Conservation (phyloP, 176 grass and related monocot species). For the Otatea glauca region DNA sequence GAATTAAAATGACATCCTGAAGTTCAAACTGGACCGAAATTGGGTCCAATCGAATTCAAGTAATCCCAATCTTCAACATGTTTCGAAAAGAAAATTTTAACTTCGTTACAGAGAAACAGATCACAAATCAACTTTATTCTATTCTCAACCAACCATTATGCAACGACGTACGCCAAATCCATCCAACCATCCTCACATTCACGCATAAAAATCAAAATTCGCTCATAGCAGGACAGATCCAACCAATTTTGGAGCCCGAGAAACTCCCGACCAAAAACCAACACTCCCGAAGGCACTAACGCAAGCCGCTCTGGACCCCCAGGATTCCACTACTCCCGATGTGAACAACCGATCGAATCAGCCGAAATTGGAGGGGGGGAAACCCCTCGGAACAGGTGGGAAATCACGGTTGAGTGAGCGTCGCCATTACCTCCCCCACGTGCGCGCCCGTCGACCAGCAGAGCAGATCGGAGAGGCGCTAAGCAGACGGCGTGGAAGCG, state of each 20-base stretch:
- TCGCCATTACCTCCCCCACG: slow-evolving; percentile 15
- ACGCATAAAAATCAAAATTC: neutral
- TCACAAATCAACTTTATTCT: neutral
- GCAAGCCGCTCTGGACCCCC: neutral
- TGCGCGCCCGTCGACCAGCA: too few species aligned
- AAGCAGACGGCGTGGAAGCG: neutral
- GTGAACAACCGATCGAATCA: too few species aligned
- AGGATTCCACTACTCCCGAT: neutral
- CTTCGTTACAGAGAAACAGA: neutral
- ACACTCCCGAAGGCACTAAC: too few species aligned
- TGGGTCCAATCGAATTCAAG: too few species aligned
- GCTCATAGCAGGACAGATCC: neutral
- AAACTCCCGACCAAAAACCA: neutral
- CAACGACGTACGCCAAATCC: too few species aligned
- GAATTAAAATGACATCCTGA: neutral
- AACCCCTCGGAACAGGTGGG: neutral
- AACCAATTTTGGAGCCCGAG: neutral
- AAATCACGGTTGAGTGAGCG: neutral
- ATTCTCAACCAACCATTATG: neutral
- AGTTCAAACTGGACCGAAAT: neutral
- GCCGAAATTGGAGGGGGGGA: too few species aligned
- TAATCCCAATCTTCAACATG: too few species aligned
- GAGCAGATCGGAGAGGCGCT: neutral
- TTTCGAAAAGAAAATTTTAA: neutral
- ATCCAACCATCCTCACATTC: neutral